phyloP scores from a whole-genome alignment of 176 grass and related monocot genomes.

The Puccinellia tenuiflora region DNA sequence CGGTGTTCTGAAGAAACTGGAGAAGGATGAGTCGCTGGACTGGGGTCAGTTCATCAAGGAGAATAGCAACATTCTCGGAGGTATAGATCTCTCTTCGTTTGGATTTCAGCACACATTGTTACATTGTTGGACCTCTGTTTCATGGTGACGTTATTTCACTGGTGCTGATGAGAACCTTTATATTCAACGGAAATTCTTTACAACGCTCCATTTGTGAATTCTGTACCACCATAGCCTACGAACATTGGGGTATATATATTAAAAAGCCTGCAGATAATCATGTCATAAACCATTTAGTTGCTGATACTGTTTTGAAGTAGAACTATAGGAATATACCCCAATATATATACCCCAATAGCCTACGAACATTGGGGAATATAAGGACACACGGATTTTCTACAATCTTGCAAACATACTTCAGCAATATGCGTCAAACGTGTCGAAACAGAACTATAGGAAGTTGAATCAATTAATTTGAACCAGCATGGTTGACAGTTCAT shows the following conservation, averaged over 20 bases:
- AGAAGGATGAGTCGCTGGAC: slow-evolving; percentile 74
- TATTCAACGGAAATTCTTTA: neutral
- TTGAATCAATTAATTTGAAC: neutral
- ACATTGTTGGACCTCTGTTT: neutral
- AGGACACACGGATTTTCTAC: neutral
- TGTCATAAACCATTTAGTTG: neutral
- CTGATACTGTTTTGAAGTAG: neutral
- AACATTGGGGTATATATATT: neutral
- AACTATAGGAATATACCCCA: too few relatives aligned
- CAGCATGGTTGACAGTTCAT: neutral
- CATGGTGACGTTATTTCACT: neutral
- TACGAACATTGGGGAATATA: too few relatives aligned
- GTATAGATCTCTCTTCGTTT: slow-evolving; percentile 34
- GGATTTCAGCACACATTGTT: neutral
- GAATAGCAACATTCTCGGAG: slow-evolving; percentile 47
- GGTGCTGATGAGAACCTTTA: neutral
- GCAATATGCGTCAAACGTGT: neutral
- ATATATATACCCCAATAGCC: too few relatives aligned
- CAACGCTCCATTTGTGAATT: neutral
- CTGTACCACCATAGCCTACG: neutral
- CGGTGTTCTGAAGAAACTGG: slow-evolving; percentile 50
- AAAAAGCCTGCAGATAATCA: neutral
- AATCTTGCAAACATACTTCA: neutral
- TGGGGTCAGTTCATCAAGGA: slow-evolving; percentile 75
- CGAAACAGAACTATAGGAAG: neutral